These are phyloP conservation scores for Akanthomyces dipterigenus DNA, from an alignment of 2,329 filamentous ascomycete species.

Conservation along the genomic window DNA sequence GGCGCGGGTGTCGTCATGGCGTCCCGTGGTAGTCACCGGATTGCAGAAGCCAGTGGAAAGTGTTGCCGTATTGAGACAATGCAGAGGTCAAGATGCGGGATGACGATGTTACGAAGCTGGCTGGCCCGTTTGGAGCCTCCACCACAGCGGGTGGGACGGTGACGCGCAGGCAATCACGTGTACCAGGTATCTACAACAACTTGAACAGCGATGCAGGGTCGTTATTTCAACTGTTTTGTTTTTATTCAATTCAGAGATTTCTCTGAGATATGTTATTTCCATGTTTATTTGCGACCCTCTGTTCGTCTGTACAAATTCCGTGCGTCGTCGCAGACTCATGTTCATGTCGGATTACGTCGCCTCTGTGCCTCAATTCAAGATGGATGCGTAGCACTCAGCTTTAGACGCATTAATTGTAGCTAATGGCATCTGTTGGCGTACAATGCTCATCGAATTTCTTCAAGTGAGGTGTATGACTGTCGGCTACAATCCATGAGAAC, in stretches of 20 bases:
- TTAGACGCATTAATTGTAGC: no score
- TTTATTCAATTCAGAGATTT: not conserved
- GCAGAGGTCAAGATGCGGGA: not conserved
- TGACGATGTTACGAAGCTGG: not conserved
- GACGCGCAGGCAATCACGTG: slow-evolving; percentile 1
- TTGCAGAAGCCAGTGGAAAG: slow-evolving; percentile 26
- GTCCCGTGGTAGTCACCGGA: slow-evolving; percentile 22
- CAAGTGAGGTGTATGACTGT: no score
- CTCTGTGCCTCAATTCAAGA: not conserved
- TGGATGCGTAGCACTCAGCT: not conserved
- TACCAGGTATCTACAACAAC: not conserved
- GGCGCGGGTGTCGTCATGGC: slow-evolving; percentile 50
- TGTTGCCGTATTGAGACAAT: not conserved
- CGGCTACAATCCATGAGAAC: no score
- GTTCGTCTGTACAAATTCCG: not conserved
- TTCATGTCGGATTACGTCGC: not conserved
- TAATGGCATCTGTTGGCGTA: no score
- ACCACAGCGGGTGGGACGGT: not conserved
- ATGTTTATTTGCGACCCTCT: not conserved
- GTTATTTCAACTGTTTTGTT: not conserved
- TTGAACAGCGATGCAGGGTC: not conserved
- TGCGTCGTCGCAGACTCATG: not conserved
- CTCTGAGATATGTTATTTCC: not conserved
- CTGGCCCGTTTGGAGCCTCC: slow-evolving; percentile 5
- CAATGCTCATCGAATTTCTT: no score